Evolutionary conservation across 1,284 basidiomycete species (phyloP), one percentile per base, ranked within the genome.

Genomic region (Phellopilus nigrolimitatus): DNA sequence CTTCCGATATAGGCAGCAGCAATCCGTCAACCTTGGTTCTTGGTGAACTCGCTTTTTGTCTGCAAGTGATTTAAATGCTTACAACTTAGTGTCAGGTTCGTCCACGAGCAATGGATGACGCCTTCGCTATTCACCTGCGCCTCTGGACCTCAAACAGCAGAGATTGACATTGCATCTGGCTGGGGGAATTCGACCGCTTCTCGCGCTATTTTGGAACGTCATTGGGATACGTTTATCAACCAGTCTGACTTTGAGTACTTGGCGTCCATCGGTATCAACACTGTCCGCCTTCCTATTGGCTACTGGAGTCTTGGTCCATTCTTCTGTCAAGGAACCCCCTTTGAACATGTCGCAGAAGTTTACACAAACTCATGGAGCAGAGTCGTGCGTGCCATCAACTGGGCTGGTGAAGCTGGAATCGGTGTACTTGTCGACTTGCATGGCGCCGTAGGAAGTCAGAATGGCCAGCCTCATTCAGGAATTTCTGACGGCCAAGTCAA

Each of bases 201-300:
- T 15, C 71, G 75, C 17, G 62, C 71, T 22, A 66, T 82, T 7
- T 71, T 91, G 54, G 86, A 91, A 65, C 71, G 72, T 40, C 88
- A 89, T 65, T 91, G 88, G 88, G 84, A 87, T 59, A 85, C 82
- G 4, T 91, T 82, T 68, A 80, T 91, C 64, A 81, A 71, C 10
- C 73, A 77, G 46, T 64, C 70, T 0, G 85, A 88, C 63, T 84
- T 89, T 58, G 64, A 71, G n/a, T 76, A 80, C 54, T 73, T 84
- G 7, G 70, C 77, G 0, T 69, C 67, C 52, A 75, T 80, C 41
- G 84, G 84, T 1, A 84, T 88, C 69, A 88, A 88, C 65, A 86
- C 84, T 9, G 79, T 87, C 21, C 76, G 84, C 13, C 63, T 88
- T 13, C 85, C 86, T 0, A 78, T 87, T 5, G 83, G 84, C 15